Evolutionary conservation across 179 eudicot species (phyloP).

Genomic region (Sideroxylon spinosum): DNA sequence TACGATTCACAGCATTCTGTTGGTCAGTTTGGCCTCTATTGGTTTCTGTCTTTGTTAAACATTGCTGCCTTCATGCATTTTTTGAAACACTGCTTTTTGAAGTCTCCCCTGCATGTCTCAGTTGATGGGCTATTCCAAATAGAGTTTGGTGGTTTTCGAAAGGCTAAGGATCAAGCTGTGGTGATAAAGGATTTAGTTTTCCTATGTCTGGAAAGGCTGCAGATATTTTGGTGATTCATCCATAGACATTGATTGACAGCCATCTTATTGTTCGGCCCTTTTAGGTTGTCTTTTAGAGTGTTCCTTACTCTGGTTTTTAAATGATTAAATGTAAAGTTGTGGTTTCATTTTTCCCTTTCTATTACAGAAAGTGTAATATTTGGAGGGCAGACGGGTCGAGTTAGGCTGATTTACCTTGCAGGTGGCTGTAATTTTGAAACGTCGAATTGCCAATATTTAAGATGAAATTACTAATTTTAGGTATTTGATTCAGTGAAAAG

Average conservation of each 20-base stretch:
- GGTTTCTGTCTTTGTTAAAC: not conserved
- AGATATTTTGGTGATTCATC: not conserved
- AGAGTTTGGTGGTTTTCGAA: slow-evolving; percentile 2
- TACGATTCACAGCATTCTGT: not conserved
- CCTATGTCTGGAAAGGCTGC: not conserved
- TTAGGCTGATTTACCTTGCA: no score
- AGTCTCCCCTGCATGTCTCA: not conserved
- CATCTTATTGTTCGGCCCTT: not conserved
- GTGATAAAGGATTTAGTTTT: not conserved
- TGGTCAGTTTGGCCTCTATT: not conserved
- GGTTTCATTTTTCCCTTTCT: not conserved
- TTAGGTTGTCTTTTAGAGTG: no score
- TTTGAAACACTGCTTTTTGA: no score
- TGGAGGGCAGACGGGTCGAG: not conserved
- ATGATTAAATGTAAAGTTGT: not conserved
- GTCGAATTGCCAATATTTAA: no score
- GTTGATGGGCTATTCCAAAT: slow-evolving; percentile 8
- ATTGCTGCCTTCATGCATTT: not conserved
- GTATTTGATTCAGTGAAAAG: no score
- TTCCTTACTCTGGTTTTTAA: not conserved
- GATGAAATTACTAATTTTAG: no score
- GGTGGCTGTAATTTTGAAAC: no score
- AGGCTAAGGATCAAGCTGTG: not conserved
- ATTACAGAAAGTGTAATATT: not conserved
- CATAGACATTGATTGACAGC: not conserved